Evolutionary conservation across 2,329 filamentous ascomycete genomes (phyloP), one percentile per base, ranked within the genome.

Genomic region (Fusarium secorum): DNA sequence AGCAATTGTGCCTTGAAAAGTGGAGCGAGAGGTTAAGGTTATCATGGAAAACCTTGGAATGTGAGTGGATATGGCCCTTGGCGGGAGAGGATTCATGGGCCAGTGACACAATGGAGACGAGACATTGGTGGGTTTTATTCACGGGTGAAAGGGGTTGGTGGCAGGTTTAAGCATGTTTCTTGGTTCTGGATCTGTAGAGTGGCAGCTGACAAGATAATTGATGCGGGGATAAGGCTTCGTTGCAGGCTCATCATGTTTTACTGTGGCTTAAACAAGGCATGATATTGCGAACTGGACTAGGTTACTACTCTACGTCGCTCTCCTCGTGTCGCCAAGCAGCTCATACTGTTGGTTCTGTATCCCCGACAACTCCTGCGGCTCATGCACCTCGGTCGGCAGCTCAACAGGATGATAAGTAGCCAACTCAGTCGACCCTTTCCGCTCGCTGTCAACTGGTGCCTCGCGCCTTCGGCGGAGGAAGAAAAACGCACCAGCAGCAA

Each of bases 1-100:
- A 67, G 64, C 64, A 67, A 39, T 62, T n/a, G 63, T 62, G 20
- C 64, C 63, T 67, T 33, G 48, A 61, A 49, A 51, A 67, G 56
- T 42, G 63, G 64, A 26, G 35, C 35, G 26, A 13, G 46, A 33
- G 33, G 41, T 66, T 51, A 67, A 67, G 64, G 55, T 67, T 67
- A 39, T 51, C 38, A 51, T 32, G 17, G 24, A 41, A 60, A 65
- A 52, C 32, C 45, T 22, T 42, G 52, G 53, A 53, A 58, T 46
- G 28, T 22, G 30, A 59, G 42, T 28, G 39, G 30, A 24, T 24
- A 24, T 24, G 24, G 24, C 24, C 24, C 24, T 24, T 24, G 24
- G 24, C 24, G 24, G 24, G 24, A 24, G 24, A 24, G 24, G 24
- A 17, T 33, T 28, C 26, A 63, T 32, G 58, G 38, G 33, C 3